A percentile compares a stretch with the other conserved stretches of the same genome.
Conservation (phyloP, 495 filamentous ascomycete species). For the Penicillium dipodomyicola region DNA sequence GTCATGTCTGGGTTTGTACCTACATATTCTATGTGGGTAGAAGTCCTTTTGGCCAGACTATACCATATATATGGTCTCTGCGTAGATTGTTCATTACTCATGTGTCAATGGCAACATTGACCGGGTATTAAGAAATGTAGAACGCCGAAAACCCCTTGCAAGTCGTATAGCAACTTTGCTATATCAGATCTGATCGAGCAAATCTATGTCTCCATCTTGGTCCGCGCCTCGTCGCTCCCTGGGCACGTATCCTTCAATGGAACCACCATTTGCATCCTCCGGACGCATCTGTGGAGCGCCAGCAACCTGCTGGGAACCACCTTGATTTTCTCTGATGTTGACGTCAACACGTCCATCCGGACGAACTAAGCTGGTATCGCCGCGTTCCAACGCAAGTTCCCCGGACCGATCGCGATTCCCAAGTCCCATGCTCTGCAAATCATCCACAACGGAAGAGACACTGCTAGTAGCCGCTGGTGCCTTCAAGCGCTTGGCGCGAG, state of each 20-base stretch:
- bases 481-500: constrained; percentile 22
- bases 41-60: constrained; percentile 11
- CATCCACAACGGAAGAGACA: constrained; percentile 30
- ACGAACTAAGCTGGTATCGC: constrained; percentile 34
- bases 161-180: constrained; percentile 11
- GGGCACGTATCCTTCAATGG: constrained; percentile 49
- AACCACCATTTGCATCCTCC: constrained; percentile 39
- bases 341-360: constrained; percentile 38
- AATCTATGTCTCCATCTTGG: constrained; percentile 29
- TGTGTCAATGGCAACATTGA: constrained; percentile 18
- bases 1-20: constrained; percentile 9
- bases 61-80: constrained; percentile 11
- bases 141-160: constrained; percentile 15
- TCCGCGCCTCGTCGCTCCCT: constrained; percentile 17
- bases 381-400: constrained; percentile 49
- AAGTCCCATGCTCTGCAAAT: constrained; percentile 33
- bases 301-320: constrained; percentile 12
- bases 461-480: constrained; percentile 11
- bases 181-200: constrained; percentile 36
- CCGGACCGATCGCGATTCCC: constrained; percentile 27
- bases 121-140: constrained; percentile 24
- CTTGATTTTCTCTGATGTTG: constrained; percentile 41
- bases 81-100: constrained; percentile 18
- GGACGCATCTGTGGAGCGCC: constrained; percentile 35
- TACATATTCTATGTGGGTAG: not conserved